Evolutionary conservation across 495 filamentous ascomycete species (phyloP).

Genomic region (Cenococcum geophilum): DNA sequence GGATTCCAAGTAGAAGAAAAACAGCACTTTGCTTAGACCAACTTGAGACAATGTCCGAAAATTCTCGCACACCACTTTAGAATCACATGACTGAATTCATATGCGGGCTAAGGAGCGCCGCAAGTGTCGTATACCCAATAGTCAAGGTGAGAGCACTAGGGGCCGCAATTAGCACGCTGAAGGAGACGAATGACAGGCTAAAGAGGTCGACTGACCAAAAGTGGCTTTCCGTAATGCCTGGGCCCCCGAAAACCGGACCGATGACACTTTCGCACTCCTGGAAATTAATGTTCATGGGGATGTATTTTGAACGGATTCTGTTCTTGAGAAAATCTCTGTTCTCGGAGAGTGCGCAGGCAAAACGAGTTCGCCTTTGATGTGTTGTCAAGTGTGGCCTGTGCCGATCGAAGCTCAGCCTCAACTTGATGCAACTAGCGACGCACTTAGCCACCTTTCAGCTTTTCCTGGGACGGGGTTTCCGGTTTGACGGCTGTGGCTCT

Average conservation of each 20-base stretch:
- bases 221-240: conserved; percentile 19
- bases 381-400: conserved; percentile 28
- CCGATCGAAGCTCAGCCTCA: conserved; percentile 19
- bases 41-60: no score
- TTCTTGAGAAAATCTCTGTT: not conserved
- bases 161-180: conserved; percentile 19
- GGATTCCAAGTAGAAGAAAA: no score
- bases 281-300: not conserved
- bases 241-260: conserved; percentile 16
- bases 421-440: conserved; percentile 9
- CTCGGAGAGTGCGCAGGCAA: conserved; percentile 14
- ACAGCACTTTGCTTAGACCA: no score
- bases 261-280: conserved; percentile 6
- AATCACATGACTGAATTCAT: conserved; percentile 18
- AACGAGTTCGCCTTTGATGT: conserved; percentile 14
- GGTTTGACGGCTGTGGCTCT: conserved; percentile 6
- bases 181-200: conserved; percentile 17
- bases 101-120: conserved; percentile 8
- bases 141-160: not conserved
- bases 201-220: conserved; percentile 12
- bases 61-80: conserved; percentile 5
- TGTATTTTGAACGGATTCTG: not conserved
- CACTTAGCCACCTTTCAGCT: conserved; percentile 20
- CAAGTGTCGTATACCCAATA: no score
- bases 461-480: conserved; percentile 6